Conservation (phyloP, 2,329 filamentous ascomycete species). For the Diaporthe australafricana region DNA sequence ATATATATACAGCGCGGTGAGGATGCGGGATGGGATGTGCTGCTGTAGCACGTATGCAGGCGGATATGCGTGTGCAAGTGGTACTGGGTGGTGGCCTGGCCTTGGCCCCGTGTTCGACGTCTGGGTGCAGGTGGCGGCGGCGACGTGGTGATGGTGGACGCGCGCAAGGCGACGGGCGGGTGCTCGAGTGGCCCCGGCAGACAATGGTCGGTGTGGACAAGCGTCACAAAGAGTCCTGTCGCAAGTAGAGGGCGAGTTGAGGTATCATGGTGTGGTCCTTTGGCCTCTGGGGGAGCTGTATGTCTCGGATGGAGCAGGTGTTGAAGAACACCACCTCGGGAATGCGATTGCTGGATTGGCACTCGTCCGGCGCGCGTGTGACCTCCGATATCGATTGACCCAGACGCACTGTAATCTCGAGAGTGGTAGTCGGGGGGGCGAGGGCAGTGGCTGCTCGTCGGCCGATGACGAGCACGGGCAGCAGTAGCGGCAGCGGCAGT, state of each 20-base stretch:
- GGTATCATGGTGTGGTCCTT: conserved; percentile 29
- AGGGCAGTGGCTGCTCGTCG: conserved; percentile 2
- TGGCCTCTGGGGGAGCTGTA: conserved; percentile 33
- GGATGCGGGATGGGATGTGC: conserved; percentile 36
- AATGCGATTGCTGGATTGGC: conserved; percentile 30
- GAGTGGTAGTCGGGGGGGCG: background rate
- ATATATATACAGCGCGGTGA: conserved; percentile 37
- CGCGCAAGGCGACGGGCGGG: conserved; percentile 1
- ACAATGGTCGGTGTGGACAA: conserved; percentile 13
- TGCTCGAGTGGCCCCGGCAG: conserved; percentile 6
- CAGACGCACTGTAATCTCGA: conserved; percentile 27
- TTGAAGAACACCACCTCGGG: conserved; percentile 24
- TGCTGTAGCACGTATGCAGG: conserved; percentile 39
- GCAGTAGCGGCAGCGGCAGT: conserved; percentile 12
- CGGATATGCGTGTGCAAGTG: conserved; percentile 34
- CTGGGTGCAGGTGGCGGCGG: conserved; percentile 23
- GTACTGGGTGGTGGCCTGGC: conserved; percentile 32
- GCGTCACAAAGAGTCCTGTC: conserved; percentile 24
- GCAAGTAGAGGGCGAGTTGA: conserved; percentile 29
- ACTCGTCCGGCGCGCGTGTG: conserved; percentile 8
- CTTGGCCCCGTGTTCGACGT: conserved; percentile 13
- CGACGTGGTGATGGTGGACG: background rate
- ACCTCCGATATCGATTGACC: conserved; percentile 21
- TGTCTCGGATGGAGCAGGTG: conserved; percentile 38
- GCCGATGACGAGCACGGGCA: conserved; percentile 4